These are phyloP conservation scores for Rhododendron mucronatum DNA, from an alignment of 148 eudicot species.

Conservation along the genomic window DNA sequence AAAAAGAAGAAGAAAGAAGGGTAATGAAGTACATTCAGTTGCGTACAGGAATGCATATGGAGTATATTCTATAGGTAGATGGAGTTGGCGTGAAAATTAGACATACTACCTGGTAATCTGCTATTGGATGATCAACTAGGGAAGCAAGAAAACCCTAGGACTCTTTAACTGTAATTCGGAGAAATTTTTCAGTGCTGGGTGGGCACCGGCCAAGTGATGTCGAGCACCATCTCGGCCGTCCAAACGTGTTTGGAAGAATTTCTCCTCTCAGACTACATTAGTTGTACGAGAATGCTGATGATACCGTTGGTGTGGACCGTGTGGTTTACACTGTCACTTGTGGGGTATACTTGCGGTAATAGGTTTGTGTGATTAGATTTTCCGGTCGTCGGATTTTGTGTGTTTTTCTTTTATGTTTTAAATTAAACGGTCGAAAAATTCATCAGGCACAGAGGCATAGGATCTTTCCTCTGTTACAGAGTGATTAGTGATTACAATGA, in stretches of 20 bases:
- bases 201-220: no score
- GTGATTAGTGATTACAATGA: no score
- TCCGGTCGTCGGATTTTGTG: no score
- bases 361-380: no score
- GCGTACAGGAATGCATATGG: not conserved
- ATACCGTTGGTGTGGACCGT: not conserved
- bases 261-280: no score
- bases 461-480: no score
- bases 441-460: no score
- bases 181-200: no score
- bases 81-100: not conserved
- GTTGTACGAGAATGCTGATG: not conserved
- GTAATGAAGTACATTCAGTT: not conserved
- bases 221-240: no score
- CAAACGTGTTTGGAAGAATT: no score
- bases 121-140: not conserved
- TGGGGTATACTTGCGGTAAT: not conserved
- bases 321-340: not conserved
- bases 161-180: not conserved
- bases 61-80: not conserved
- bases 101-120: not conserved
- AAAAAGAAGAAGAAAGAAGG: not conserved
- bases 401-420: no score
- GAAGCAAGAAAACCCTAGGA: conserved; percentile 5
- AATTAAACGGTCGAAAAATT: no score